These are phyloP conservation scores for Russula brevipes DNA, from an alignment of 768 basidiomycete genomes.

Conservation along the genomic window DNA sequence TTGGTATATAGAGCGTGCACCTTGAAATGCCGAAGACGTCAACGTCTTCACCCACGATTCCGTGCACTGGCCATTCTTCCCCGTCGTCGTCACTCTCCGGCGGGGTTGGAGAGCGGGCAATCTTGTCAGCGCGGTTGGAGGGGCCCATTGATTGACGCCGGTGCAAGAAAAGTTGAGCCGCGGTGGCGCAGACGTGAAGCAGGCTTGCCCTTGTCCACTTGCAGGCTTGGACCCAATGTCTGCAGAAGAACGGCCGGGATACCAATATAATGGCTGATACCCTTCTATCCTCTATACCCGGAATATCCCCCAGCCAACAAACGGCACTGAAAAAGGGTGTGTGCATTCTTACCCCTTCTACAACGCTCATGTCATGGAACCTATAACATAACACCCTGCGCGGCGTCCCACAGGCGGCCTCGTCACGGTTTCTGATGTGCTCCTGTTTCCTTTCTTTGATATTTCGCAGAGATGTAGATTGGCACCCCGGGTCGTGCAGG, in stretches of 20 bases:
- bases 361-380: background rate
- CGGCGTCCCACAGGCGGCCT: conserved; percentile 42
- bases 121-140: background rate
- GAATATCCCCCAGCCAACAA: conserved; percentile 6
- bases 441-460: conserved; percentile 46
- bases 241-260: background rate
- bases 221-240: background rate
- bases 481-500: conserved; percentile 44
- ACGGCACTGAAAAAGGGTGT: conserved; percentile 15
- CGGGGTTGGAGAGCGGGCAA: conserved; percentile 18
- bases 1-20: background rate
- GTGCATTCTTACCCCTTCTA: background rate
- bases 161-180: too few species aligned
- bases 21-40: conserved; percentile 21
- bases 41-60: conserved; percentile 24
- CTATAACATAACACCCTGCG: background rate
- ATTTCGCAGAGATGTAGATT: conserved; percentile 53
- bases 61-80: conserved; percentile 24
- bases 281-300: conserved; percentile 18
- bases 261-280: conserved; percentile 10
- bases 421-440: conserved; percentile 43
- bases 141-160: too few species aligned
- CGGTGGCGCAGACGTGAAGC: too few species aligned
- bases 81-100: conserved; percentile 17
- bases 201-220: background rate